These are phyloP conservation scores for Allomyces macrogynus DNA, from an alignment of 192 early-diverging fungal species.

Conservation along the genomic window DNA sequence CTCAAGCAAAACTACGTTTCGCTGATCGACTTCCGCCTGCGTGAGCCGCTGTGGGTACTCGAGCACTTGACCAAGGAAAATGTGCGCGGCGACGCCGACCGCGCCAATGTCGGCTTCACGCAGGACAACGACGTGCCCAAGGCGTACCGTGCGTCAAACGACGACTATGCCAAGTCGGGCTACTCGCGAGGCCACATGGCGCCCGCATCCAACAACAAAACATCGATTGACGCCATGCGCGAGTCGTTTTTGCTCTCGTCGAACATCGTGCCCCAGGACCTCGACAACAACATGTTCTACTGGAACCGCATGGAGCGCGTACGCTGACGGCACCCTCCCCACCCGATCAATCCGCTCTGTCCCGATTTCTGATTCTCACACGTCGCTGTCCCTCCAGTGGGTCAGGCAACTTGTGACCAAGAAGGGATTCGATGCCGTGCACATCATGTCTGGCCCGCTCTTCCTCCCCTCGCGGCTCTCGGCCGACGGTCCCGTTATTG, in stretches of 20 bases:
- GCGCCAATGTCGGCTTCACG: conserved; percentile 50
- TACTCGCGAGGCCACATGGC: conserved; percentile 88
- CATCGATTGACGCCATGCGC: conserved; percentile 47
- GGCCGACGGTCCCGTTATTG: conserved; percentile 32
- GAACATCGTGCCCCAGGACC: conserved; percentile 55
- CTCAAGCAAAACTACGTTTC: not conserved
- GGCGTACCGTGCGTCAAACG: conserved; percentile 48
- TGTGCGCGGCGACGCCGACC: conserved; percentile 34
- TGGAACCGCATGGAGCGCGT: conserved; percentile 1
- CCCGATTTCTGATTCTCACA: no score
- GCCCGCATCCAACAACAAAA: conserved; percentile 69
- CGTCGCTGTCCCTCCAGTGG: not conserved
- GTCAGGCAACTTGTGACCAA: conserved; percentile 1
- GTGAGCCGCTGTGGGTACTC: conserved; percentile 18
- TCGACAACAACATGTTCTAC: conserved; percentile 1
- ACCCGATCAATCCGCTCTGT: no score
- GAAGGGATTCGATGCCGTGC: conserved; percentile 55
- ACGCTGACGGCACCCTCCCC: not conserved
- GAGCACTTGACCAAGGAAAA: conserved; percentile 43
- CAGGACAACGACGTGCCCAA: conserved; percentile 58
- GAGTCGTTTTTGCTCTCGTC: conserved; percentile 62
- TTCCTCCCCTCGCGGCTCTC: conserved; percentile 55
- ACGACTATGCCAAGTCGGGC: conserved; percentile 59
- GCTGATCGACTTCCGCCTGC: not conserved
- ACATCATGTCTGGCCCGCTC: conserved; percentile 69